Base-by-base conservation (phyloP, 176 grass and related monocot species). In the Cenchrus purpureus region DNA sequence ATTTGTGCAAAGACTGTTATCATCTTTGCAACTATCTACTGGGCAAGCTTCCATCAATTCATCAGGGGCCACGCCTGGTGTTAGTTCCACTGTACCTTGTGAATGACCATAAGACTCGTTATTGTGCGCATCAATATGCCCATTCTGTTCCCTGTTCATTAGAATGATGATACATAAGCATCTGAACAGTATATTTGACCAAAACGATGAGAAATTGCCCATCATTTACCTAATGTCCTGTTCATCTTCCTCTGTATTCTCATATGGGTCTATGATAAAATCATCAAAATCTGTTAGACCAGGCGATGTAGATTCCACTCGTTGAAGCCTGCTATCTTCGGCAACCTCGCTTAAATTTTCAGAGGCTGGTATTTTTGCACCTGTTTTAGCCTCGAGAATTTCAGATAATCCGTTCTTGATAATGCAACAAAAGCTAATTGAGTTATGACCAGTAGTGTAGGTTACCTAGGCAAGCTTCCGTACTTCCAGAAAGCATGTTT, bases 191-290 rank as follows among this genome's bases (percentile, higher is more conserved):
- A 77, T 5, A 86, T 83, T 56, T 57, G 73, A 71, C 53, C 12
- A 70, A 68, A 85, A 58, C 22, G 40, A 69, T 69, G 20, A 40
- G 15, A 40, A 49, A 69, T 10, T 54, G 88, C 82, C 72, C 58
- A 75, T 74, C 48, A 61, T 51, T 83, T 90, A 95, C 93, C 80
- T 88, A 9, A 73, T 76, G 10, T 68, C 86, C n/a, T 94, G 91
- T 17, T 86, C 61, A 76, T 79, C 79, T 88, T 92, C 77, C 79
- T 85, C 86, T 71, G 91, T 87, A 74, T 68, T 84, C 81, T 83
- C 89, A 57, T 92, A 92, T 43, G 92, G 86, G 74, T 96, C 93
- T 60, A 94, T 87, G 63, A 96, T 92, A 83, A 99, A 92, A 87
- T 90, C 94, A 17, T 90, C 94, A 54, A 99, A 22, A 80, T 80